These are phyloP conservation scores for Russula earlei DNA, from an alignment of 768 basidiomycete species.

Conservation along the genomic window DNA sequence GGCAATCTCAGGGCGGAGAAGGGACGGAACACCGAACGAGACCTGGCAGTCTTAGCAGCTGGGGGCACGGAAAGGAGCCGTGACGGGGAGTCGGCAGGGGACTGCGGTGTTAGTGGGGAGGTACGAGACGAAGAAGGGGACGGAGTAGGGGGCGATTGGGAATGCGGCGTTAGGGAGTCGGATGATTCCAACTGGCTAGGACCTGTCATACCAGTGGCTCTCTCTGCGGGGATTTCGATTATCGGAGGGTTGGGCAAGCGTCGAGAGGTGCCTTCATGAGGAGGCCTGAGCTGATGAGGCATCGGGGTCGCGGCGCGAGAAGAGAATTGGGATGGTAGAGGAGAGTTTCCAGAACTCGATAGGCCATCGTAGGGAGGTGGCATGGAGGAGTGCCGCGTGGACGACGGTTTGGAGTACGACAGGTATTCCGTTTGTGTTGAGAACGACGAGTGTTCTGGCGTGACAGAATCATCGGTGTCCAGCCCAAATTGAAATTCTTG, in stretches of 20 bases:
- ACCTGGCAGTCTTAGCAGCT: background rate
- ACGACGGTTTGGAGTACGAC: too few relatives aligned
- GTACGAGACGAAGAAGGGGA: background rate
- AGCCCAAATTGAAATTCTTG: background rate
- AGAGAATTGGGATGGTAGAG: background rate
- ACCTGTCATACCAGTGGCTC: background rate
- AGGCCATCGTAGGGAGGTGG: conserved; percentile 1
- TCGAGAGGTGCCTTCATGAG: background rate
- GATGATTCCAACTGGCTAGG: background rate
- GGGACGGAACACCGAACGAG: conserved; percentile 1
- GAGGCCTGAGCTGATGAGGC: background rate
- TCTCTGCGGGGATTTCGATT: background rate
- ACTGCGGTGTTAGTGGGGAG: background rate
- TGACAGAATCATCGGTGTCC: background rate
- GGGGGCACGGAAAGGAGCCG: background rate
- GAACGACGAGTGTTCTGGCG: background rate
- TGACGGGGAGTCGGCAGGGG: background rate
- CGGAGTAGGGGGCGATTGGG: background rate
- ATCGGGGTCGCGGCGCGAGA: background rate
- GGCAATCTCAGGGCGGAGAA: background rate
- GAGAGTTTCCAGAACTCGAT: background rate
- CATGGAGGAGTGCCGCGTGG: background rate
- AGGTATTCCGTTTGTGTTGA: background rate
- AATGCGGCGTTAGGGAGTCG: background rate
- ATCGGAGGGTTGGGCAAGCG: background rate